phyloP scores from a whole-genome alignment of 257 asterid species.

The Solanum dulcamara region DNA sequence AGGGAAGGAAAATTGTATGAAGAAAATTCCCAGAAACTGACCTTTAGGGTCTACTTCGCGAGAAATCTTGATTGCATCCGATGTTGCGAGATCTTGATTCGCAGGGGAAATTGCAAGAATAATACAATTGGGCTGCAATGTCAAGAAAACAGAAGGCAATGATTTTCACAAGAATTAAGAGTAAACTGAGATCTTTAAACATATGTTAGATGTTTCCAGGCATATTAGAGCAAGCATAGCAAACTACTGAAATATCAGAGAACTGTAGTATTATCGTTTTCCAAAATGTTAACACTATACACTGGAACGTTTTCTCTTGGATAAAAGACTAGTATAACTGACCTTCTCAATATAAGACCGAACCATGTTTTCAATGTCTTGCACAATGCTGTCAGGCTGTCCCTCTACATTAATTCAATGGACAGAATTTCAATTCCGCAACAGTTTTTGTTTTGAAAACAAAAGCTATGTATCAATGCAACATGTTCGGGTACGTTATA shows the following conservation, averaged over 20 bases:
- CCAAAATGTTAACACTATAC: neutral
- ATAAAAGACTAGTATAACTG: neutral
- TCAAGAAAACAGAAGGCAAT: neutral
- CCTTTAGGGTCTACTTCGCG: slow-evolving; percentile 26
- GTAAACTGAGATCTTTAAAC: neutral
- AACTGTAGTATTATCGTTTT: neutral
- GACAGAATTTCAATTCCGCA: neutral
- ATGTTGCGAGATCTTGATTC: slow-evolving; percentile 24
- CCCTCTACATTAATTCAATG: slow-evolving; percentile 48
- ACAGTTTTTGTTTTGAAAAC: neutral
- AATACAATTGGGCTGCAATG: slow-evolving; percentile 19
- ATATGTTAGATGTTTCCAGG: neutral
- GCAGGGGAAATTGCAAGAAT: slow-evolving; percentile 25
- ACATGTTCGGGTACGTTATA: neutral
- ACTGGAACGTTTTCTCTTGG: neutral
- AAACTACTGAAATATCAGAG: neutral
- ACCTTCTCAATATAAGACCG: slow-evolving; percentile 95
- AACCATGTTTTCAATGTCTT: slow-evolving; percentile 92
- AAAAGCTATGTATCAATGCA: neutral
- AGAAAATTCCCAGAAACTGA: neutral
- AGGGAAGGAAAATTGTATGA: neutral
- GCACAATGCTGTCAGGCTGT: slow-evolving; percentile 87
- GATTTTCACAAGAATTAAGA: neutral
- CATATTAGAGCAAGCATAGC: neutral
- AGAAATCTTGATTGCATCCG: slow-evolving; percentile 21